phyloP scores from a whole-genome alignment of 2,329 filamentous ascomycete species.

The Verticillium nubilum region DNA sequence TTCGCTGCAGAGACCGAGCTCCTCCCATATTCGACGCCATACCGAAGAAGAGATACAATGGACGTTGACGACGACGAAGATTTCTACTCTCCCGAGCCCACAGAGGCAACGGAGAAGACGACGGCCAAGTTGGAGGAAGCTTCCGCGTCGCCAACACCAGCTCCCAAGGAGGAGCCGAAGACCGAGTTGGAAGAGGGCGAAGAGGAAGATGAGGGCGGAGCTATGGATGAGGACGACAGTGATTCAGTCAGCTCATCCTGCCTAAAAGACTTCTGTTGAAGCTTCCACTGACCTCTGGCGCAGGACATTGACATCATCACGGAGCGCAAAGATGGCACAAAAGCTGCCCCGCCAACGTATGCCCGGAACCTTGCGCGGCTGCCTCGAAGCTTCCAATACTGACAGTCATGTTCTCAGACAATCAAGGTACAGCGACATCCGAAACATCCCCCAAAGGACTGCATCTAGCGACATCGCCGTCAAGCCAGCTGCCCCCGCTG shows the following conservation, averaged over 20 bases:
- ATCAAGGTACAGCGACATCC: conserved; percentile 59
- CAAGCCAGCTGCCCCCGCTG: conserved; percentile 31
- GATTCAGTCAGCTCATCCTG: conserved; percentile 35
- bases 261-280: not conserved
- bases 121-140: conserved; percentile 7
- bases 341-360: conserved; percentile 53
- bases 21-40: not conserved
- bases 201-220: conserved; percentile 56
- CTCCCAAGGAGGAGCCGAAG: conserved; percentile 31
- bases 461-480: conserved; percentile 43
- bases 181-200: conserved; percentile 57
- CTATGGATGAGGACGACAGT: conserved; percentile 56
- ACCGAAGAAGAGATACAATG: conserved; percentile 35
- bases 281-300: not conserved
- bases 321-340: conserved; percentile 59
- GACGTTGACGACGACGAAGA: conserved; percentile 65
- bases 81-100: conserved; percentile 54
- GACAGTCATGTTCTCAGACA: conserved; percentile 32
- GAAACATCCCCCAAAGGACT: conserved; percentile 58
- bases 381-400: not conserved
- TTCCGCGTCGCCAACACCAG: conserved; percentile 9
- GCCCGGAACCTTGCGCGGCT: conserved; percentile 17
- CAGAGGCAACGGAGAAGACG: conserved; percentile 16
- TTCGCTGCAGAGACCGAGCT: not conserved
- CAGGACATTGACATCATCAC: conserved; percentile 66